These are phyloP conservation scores for Neospora caninum DNA, from an alignment of 169 alveolate genomes.

Conservation along the genomic window DNA sequence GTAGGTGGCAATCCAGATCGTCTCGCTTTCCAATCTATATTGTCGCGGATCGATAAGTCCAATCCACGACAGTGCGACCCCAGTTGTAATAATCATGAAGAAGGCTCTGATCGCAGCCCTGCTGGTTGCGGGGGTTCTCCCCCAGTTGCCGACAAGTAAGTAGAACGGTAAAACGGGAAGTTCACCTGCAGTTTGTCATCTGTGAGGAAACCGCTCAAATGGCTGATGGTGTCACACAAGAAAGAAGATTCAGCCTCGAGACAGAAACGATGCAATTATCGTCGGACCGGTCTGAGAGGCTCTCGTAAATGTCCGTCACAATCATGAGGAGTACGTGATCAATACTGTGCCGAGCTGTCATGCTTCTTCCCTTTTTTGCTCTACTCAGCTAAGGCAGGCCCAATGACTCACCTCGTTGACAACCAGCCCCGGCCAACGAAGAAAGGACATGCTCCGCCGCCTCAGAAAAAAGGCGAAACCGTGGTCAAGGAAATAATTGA, in stretches of 20 bases:
- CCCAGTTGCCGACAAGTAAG: constrained; percentile 3
- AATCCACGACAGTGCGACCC: neutral
- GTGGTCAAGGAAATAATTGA: constrained; percentile 19
- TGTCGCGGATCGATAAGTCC: neutral
- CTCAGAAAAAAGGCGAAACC: constrained; percentile 40
- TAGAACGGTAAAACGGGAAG: neutral
- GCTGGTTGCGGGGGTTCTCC: constrained; percentile 14
- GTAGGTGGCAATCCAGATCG: neutral
- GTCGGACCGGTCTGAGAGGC: too few species aligned
- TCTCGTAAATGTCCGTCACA: too few species aligned
- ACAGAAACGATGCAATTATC: too few species aligned
- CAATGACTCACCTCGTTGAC: neutral
- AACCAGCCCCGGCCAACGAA: constrained; percentile 8
- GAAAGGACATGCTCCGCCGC: constrained; percentile 31
- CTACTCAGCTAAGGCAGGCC: constrained; percentile 17
- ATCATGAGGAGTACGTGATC: too few species aligned
- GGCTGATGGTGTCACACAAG: too few species aligned
- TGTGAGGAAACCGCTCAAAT: too few species aligned
- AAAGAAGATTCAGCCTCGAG: too few species aligned
- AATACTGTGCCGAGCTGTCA: too few species aligned
- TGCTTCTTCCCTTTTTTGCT: too few species aligned
- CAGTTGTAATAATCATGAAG: neutral
- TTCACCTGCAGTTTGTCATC: too few species aligned
- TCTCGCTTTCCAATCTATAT: neutral
- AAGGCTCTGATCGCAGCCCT: neutral